Evolutionary conservation across 2,329 filamentous ascomycete genomes (phyloP).

Genomic region (Akanthomyces lecanii): DNA sequence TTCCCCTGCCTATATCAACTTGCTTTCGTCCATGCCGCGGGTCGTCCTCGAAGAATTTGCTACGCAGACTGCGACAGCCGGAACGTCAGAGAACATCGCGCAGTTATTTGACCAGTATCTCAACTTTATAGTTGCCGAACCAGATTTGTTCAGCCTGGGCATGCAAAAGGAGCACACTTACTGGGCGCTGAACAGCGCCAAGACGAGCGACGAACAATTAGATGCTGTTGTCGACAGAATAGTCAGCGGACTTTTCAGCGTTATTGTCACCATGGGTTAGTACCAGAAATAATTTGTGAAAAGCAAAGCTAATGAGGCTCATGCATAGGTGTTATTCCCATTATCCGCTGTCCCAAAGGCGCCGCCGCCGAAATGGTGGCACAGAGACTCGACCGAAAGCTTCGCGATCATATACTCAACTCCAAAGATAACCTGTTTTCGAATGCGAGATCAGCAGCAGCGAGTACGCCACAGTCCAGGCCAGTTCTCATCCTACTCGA

Average conservation of each 20-base stretch:
- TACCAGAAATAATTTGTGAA: not conserved
- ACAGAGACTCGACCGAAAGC: conserved; percentile 88
- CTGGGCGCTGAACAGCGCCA: conserved; percentile 91
- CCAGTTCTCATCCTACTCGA: conserved; percentile 93
- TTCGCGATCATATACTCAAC: conserved; percentile 93
- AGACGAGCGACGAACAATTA: conserved; percentile 84
- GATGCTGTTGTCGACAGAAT: conserved; percentile 85
- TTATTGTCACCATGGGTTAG: conserved; percentile 94
- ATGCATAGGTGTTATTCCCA: conserved; percentile 72
- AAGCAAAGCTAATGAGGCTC: not conserved
- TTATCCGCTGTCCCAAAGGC: conserved; percentile 90
- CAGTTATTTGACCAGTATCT: conserved; percentile 96
- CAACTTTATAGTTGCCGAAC: conserved; percentile 94
- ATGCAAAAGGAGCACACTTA: conserved; percentile 90
- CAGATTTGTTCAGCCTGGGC: conserved; percentile 89
- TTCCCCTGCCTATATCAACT: conserved; percentile 92
- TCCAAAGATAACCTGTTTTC: conserved; percentile 98
- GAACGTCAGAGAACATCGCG: conserved; percentile 82
- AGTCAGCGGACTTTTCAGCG: conserved; percentile 94
- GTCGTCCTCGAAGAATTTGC: conserved; percentile 93
- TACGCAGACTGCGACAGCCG: conserved; percentile 75
- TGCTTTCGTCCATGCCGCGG: conserved; percentile 87
- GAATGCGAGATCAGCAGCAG: conserved; percentile 52
- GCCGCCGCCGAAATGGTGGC: conserved; percentile 93
- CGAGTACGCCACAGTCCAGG: conserved; percentile 65